Evolutionary conservation across 495 filamentous ascomycete species (phyloP), one percentile per base, ranked within the genome.

Genomic region (Melanomma pulvis-pyrius): DNA sequence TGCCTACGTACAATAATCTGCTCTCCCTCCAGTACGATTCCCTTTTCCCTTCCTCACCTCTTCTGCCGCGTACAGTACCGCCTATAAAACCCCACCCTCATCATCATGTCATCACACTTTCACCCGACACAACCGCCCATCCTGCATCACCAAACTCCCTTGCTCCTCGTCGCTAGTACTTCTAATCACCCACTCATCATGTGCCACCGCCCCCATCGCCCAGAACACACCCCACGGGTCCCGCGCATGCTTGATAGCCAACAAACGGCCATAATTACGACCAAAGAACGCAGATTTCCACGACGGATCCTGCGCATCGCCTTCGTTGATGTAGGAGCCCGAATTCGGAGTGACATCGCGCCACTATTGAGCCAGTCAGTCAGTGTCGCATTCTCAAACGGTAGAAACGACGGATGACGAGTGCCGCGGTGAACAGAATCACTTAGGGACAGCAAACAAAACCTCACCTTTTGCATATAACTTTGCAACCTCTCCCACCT

Each of bases 161-260:
- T 44, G 8, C 46, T 48, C 67, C 1, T 48, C 61, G 3, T 55
- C 67, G 49, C 41, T 63, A 28, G 30, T 57, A 75, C 80, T 83
- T 19, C 67, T 63, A 30, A 70, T 47, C 61, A 60, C 62, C 68
- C 68, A 70, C 53, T 53, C 59, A 63, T 85, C 82, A 25, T 79
- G 83, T 0, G 82, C 83, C 1, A 85, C 83, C 52, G 75, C 80
- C 4, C 76, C 79, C n/a, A 65, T 64, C 7, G 75, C 81, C 61
- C 80, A 87, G 54, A 87, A 86, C 29, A 84, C 69, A 32, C 74
- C 72, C 4, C 73, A 73, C 0, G 83, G 83, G 61, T 88, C 85
- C 50, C 79, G 83, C 62, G 74, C 78, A 41, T 72, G 69, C 81
- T 87, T 87, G 48, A 86, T 76, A 4, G 58, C 22, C 30, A 75